These are phyloP conservation scores for Atkinsonella hypoxylon DNA, from an alignment of 2,329 filamentous ascomycete genomes.

Conservation along the genomic window DNA sequence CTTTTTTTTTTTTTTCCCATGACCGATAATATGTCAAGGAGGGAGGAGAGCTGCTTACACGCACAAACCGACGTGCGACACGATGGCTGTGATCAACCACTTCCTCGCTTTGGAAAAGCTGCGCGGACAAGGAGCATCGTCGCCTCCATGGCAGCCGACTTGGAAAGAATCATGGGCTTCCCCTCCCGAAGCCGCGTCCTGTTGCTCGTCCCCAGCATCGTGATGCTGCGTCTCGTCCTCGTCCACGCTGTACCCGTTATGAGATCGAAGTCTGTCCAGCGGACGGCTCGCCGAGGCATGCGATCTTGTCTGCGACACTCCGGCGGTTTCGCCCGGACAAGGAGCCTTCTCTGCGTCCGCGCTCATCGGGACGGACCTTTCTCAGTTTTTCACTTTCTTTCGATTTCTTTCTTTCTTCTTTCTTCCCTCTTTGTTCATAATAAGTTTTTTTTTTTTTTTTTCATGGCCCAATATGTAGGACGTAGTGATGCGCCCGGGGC, in stretches of 20 bases:
- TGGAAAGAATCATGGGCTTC: constrained; percentile 42
- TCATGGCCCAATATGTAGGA: neutral
- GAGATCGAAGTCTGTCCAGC: constrained; percentile 18
- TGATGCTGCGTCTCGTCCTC: constrained; percentile 11
- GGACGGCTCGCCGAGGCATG: neutral
- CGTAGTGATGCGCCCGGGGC: neutral
- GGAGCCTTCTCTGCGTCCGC: constrained; percentile 5
- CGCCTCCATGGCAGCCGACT: constrained; percentile 62
- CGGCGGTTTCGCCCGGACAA: neutral
- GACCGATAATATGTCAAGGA: no score
- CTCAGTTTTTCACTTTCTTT: neutral
- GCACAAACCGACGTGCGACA: constrained; percentile 64
- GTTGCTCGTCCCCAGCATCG: constrained; percentile 7
- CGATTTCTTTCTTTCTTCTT: neutral
- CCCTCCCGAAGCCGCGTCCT: neutral
- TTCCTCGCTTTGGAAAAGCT: constrained; percentile 55
- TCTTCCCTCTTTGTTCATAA: no score
- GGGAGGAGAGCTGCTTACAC: constrained; percentile 70
- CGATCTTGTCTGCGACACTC: neutral
- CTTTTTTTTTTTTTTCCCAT: no score
- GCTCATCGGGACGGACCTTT: neutral
- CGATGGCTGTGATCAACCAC: constrained; percentile 68
- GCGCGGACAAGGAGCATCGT: constrained; percentile 63
- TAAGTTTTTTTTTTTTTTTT: no score
- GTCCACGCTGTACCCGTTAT: constrained; percentile 33